phyloP scores from a whole-genome alignment of 306 rosid genomes.

The Calophaca sinica region DNA sequence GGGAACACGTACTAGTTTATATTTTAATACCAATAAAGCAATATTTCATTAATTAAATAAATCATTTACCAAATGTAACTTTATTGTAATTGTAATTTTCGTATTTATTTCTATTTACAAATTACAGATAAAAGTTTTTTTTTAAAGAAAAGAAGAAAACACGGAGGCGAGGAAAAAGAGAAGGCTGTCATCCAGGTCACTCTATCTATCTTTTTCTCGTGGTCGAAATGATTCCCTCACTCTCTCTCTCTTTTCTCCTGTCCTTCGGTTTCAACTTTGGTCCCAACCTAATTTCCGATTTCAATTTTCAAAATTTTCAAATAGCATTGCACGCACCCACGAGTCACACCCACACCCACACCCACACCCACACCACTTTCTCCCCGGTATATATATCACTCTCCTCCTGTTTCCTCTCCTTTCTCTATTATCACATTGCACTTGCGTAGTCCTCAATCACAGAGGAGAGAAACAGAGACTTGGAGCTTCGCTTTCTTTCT shows the following conservation, averaged over 20 bases:
- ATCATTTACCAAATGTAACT: too few relatives aligned
- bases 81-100: too few relatives aligned
- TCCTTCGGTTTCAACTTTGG: slow-evolving; percentile 36
- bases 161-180: not conserved
- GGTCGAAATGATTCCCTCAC: slow-evolving; percentile 52
- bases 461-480: slow-evolving; percentile 11
- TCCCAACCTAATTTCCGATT: slow-evolving; percentile 37
- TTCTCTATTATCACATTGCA: not conserved
- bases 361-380: slow-evolving; percentile 3
- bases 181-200: slow-evolving; percentile 52
- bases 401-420: not conserved
- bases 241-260: slow-evolving; percentile 1
- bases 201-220: slow-evolving; percentile 51
- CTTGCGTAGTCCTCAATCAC: not conserved
- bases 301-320: slow-evolving; percentile 44
- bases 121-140: too few relatives aligned
- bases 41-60: too few relatives aligned
- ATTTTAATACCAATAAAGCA: too few relatives aligned
- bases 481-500: not conserved
- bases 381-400: slow-evolving; percentile 34
- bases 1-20: too few relatives aligned
- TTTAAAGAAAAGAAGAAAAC: too few relatives aligned
- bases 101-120: too few relatives aligned
- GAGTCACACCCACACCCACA: not conserved
- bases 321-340: slow-evolving; percentile 21